Percentiles rank a stretch among this genome's conserved stretches.
These are phyloP conservation scores for Ceratocystis variospora DNA, from an alignment of 2,329 filamentous ascomycete species.

Conservation along the genomic window DNA sequence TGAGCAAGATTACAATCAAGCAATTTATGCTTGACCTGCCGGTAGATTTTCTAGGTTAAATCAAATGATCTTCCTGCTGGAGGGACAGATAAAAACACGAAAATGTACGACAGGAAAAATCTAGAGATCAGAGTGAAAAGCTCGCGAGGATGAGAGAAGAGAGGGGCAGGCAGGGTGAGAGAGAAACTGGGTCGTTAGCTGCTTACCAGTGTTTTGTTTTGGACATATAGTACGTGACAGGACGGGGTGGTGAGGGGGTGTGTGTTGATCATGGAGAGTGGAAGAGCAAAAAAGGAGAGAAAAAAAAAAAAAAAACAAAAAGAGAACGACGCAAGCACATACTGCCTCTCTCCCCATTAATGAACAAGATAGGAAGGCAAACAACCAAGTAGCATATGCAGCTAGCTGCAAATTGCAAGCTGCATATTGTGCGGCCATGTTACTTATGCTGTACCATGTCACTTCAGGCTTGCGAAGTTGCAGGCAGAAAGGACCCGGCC, in stretches of 20 bases:
- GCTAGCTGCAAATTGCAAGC: neutral
- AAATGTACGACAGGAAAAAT: neutral
- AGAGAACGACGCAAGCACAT: neutral
- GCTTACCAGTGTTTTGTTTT: neutral
- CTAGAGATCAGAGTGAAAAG: neutral
- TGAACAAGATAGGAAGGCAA: neutral
- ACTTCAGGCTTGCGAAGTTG: neutral
- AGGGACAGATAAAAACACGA: neutral
- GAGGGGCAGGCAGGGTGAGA: neutral
- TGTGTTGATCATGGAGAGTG: neutral
- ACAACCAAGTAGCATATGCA: neutral
- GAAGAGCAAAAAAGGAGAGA: neutral
- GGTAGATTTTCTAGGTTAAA: neutral
- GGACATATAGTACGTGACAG: neutral
- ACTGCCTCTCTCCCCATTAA: neutral
- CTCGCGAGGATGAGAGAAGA: neutral
- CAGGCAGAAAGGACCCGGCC: neutral
- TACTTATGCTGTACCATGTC: neutral
- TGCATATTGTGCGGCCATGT: constrained; percentile 5
- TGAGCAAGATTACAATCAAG: neutral
- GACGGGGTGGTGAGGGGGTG: neutral
- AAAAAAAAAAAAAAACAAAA: neutral
- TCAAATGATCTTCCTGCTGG: neutral
- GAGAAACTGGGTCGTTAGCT: neutral
- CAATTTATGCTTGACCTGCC: neutral